These are phyloP conservation scores for Gastrolobium bilobum DNA, from an alignment of 306 rosid species.

Conservation along the genomic window DNA sequence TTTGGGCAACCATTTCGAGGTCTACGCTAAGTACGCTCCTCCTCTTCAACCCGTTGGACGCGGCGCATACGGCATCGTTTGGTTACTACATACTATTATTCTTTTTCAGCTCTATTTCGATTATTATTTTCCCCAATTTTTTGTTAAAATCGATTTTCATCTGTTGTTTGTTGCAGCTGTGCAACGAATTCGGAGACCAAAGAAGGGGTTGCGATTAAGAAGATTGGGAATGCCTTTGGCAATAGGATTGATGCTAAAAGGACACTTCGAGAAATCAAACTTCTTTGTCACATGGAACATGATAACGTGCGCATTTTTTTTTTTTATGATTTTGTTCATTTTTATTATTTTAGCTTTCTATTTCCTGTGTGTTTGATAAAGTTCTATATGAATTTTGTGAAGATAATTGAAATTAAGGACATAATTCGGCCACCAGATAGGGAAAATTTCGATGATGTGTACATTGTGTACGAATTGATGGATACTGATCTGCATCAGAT, in stretches of 20 bases:
- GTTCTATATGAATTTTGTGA: slow-evolving; percentile 36
- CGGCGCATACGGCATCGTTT: slow-evolving; percentile 96
- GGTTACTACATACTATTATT: slow-evolving; percentile 60
- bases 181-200: slow-evolving; percentile 51
- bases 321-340: not conserved
- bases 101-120: slow-evolving; percentile 3
- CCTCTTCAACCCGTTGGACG: slow-evolving; percentile 94
- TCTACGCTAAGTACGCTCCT: slow-evolving; percentile 78
- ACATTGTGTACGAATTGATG: slow-evolving; percentile 88
- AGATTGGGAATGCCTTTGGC: slow-evolving; percentile 58
- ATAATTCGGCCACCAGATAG: slow-evolving; percentile 79
- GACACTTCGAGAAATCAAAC: slow-evolving; percentile 58
- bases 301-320: slow-evolving; percentile 65
- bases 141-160: not conserved
- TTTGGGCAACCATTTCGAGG: slow-evolving; percentile 80
- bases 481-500: slow-evolving; percentile 95
- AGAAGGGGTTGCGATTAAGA: slow-evolving; percentile 58
- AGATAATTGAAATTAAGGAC: slow-evolving; percentile 89
- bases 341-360: not conserved
- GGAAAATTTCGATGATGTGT: slow-evolving; percentile 86
- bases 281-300: slow-evolving; percentile 82
- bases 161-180: slow-evolving; percentile 27
- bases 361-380: not conserved
- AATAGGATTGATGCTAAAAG: slow-evolving; percentile 60
- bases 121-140: not conserved